phyloP scores from a whole-genome alignment of 768 basidiomycete genomes.

The Dacryopinax spathularia region DNA sequence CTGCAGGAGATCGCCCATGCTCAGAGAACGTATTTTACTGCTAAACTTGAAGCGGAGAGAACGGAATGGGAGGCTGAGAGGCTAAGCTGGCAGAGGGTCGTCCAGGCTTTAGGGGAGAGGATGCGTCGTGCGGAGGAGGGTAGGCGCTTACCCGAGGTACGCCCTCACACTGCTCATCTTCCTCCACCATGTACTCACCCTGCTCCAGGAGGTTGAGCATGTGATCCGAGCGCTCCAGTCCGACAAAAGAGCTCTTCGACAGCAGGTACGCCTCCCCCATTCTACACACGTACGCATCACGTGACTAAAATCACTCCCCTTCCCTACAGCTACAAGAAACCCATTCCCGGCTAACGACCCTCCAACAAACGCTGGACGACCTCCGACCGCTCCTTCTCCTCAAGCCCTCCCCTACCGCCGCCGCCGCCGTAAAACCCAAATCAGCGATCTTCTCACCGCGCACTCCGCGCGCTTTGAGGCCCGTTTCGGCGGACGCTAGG shows the following conservation, averaged over 20 bases:
- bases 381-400: slow-evolving; percentile 56
- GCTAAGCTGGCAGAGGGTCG: not conserved
- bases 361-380: slow-evolving; percentile 51
- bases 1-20: not conserved
- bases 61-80: not conserved
- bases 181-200: too few relatives aligned
- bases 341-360: slow-evolving; percentile 36
- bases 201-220: not conserved
- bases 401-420: slow-evolving; percentile 29
- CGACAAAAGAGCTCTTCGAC: not conserved
- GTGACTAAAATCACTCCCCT: slow-evolving; percentile 7
- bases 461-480: not conserved
- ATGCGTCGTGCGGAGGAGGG: not conserved
- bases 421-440: not conserved
- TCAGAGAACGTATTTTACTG: not conserved
- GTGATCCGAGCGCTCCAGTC: not conserved
- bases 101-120: not conserved
- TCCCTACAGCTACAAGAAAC: slow-evolving; percentile 41
- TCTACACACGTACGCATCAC: not conserved
- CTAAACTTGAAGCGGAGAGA: not conserved
- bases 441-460: not conserved
- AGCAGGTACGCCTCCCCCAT: not conserved
- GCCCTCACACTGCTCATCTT: too few relatives aligned
- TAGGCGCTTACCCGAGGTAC: not conserved
- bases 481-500: slow-evolving; percentile 41